Evolutionary conservation across 108 stramenopile genomes (phyloP).

Genomic region (Schizochytrium sp.): DNA sequence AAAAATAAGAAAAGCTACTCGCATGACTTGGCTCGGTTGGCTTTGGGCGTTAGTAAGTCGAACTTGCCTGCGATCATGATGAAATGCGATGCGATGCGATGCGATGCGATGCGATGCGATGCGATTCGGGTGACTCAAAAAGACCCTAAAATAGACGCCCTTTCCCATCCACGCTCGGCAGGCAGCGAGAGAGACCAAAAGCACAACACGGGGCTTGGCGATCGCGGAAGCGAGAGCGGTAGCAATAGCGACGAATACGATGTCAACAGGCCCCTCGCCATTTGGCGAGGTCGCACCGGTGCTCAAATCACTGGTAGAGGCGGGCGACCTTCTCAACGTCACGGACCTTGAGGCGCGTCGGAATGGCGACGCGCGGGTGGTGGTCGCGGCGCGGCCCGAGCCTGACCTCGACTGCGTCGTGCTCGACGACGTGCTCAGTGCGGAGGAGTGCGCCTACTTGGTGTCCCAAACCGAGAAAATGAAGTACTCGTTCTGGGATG

Average conservation of each 20-base stretch:
- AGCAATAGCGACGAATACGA: neutral
- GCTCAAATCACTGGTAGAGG: neutral
- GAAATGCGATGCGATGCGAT: too few species aligned
- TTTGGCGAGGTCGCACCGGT: neutral
- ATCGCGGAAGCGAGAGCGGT: neutral
- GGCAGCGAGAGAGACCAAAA: too few species aligned
- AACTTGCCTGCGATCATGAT: too few species aligned
- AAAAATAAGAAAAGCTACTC: too few species aligned
- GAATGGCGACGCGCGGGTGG: neutral
- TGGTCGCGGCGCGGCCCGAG: neutral
- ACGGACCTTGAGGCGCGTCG: neutral
- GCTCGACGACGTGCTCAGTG: slow-evolving; percentile 22
- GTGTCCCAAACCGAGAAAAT: neutral
- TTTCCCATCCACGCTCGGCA: too few species aligned
- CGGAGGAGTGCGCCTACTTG: slow-evolving; percentile 22
- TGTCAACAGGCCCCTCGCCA: neutral
- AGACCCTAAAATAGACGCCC: too few species aligned
- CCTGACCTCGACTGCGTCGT: neutral
- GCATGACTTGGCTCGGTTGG: too few species aligned
- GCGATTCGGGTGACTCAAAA: too few species aligned
- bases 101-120: too few species aligned
- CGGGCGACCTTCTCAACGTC: neutral
- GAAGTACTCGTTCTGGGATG: slow-evolving; percentile 23
- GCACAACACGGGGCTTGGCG: too few species aligned
- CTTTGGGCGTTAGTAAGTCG: too few species aligned